phyloP scores from a whole-genome alignment of 129 eudicot genomes.

The Flaveria linearis region DNA sequence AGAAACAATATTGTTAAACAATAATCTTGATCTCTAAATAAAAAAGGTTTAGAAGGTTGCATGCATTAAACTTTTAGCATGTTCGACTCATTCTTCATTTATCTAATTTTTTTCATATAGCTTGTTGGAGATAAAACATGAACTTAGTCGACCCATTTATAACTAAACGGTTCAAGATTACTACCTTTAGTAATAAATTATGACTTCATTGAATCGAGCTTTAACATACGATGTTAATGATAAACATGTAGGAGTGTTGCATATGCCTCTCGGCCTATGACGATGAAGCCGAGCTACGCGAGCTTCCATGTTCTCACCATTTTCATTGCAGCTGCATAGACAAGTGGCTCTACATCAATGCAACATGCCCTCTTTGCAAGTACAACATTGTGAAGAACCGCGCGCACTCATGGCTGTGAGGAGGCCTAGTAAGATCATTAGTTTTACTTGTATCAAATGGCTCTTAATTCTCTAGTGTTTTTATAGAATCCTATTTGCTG shows the following conservation, averaged over 20 bases:
- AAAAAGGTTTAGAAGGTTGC: background rate
- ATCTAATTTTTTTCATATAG: background rate
- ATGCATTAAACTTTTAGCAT: background rate
- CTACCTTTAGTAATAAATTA: background rate
- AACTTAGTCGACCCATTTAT: background rate
- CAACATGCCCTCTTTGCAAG: constrained; percentile 71
- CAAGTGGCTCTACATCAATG: constrained; percentile 62
- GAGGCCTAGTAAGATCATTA: constrained; percentile 26
- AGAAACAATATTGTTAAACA: constrained; percentile 3
- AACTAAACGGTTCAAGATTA: background rate
- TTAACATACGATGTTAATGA: constrained; percentile 3
- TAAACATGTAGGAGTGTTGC: constrained; percentile 60
- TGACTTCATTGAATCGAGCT: background rate
- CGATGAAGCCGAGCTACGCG: constrained; percentile 58
- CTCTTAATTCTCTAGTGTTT: constrained; percentile 8
- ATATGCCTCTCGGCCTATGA: constrained; percentile 55
- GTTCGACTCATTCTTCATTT: background rate
- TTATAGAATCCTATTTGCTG: constrained; percentile 22
- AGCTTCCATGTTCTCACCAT: constrained; percentile 66
- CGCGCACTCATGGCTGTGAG: constrained; percentile 27
- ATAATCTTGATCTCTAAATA: background rate
- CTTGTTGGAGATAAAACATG: background rate
- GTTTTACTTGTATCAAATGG: constrained; percentile 26
- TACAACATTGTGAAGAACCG: constrained; percentile 48
- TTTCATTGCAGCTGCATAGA: constrained; percentile 64